Percentiles rank a stretch among this genome's conserved stretches.
Conservation (phyloP, 768 basidiomycete genomes). For the Suillus cothurnatus region DNA sequence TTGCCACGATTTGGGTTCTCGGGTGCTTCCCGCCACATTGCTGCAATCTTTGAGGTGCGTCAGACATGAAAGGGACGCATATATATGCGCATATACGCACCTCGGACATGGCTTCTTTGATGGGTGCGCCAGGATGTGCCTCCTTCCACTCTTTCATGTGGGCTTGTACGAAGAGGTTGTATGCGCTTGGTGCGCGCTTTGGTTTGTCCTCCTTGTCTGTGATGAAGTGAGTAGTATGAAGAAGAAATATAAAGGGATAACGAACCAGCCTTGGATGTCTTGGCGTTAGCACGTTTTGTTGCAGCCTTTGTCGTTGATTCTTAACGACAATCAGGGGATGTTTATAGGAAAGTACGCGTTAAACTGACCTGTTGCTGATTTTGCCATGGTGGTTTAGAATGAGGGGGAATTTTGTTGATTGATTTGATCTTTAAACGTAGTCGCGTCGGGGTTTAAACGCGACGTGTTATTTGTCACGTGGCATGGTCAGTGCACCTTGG, state of each 20-base stretch:
- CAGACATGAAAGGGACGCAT: conserved; percentile 6
- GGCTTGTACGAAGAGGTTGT: conserved; percentile 58
- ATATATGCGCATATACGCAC: conserved; percentile 24
- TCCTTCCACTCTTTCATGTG: conserved; percentile 61
- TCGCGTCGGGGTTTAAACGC: conserved; percentile 28
- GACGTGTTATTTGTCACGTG: conserved; percentile 27
- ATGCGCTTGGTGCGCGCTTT: conserved; percentile 60
- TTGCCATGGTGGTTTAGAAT: conserved; percentile 44
- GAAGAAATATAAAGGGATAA: conserved; percentile 11
- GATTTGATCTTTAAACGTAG: conserved; percentile 12
- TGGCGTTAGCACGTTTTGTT: conserved; percentile 54
- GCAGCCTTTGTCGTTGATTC: conserved; percentile 58
- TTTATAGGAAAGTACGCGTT: not conserved
- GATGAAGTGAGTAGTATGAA: conserved; percentile 4
- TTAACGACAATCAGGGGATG: conserved; percentile 23
- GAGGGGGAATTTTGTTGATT: conserved; percentile 10
- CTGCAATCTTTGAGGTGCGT: conserved; percentile 47
- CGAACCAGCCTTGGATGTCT: conserved; percentile 42
- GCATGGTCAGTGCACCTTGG: conserved; percentile 21
- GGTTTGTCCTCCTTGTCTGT: conserved; percentile 46
- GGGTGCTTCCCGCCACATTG: conserved; percentile 57
- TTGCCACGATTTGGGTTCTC: conserved; percentile 68
- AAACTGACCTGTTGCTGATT: conserved; percentile 48
- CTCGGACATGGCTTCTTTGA: conserved; percentile 57
- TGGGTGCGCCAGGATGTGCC: conserved; percentile 46